Evolutionary conservation across 331 rosid species (phyloP).

Genomic region (Dryas integrifolia): DNA sequence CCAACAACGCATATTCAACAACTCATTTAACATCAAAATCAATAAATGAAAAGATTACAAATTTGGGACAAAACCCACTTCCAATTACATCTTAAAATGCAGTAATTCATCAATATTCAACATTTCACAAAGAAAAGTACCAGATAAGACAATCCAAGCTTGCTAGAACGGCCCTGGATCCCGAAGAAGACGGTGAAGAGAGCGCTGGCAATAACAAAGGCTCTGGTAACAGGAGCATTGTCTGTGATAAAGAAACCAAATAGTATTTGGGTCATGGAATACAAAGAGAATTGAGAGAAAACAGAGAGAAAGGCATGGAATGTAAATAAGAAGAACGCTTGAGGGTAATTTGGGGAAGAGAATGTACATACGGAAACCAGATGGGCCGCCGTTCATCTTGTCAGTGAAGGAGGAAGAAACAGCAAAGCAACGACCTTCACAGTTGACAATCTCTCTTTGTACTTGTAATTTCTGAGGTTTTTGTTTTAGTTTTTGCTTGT

Average conservation of each 20-base stretch:
- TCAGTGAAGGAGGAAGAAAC: conserved; percentile 38
- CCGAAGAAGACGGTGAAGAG: conserved; percentile 85
- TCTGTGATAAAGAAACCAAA: conserved; percentile 46
- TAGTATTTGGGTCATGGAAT: conserved; percentile 37
- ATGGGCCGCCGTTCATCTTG: conserved; percentile 99
- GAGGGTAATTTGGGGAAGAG: background rate
- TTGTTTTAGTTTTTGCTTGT: background rate
- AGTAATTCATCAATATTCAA: background rate
- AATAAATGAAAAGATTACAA: background rate
- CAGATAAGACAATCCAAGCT: conserved; percentile 87
- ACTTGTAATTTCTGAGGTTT: background rate
- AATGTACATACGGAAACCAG: conserved; percentile 81
- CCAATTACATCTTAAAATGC: conserved; percentile 14
- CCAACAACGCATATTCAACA: background rate
- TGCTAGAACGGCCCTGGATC: conserved; percentile 78
- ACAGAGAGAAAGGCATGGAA: background rate
- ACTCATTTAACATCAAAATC: background rate
- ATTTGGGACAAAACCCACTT: conserved; percentile 23
- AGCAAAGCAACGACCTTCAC: conserved; percentile 43
- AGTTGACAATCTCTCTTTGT: background rate
- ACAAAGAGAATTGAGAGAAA: conserved; percentile 8
- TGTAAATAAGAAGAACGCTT: conserved; percentile 21
- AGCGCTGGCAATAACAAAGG: conserved; percentile 62
- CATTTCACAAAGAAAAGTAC: conserved; percentile 29
- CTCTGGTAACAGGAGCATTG: conserved; percentile 90